phyloP scores from a whole-genome alignment of 2,329 filamentous ascomycete species.

The Alternaria alternata region DNA sequence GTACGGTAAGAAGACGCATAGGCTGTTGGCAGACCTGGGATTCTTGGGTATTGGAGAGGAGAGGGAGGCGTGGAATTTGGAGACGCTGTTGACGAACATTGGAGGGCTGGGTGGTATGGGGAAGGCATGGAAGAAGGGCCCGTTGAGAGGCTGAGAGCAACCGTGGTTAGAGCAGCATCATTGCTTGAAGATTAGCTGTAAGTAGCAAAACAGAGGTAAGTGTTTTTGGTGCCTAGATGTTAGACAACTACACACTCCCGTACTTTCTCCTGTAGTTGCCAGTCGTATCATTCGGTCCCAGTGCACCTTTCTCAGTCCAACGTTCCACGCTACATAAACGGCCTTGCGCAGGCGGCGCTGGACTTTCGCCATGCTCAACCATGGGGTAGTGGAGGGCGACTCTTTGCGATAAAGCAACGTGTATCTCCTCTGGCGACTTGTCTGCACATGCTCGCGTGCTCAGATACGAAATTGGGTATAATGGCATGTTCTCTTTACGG shows the following conservation, averaged over 20 bases:
- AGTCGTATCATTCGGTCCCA: not conserved
- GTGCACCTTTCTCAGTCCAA: not conserved
- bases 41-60: conserved; percentile 24
- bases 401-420: too few relatives aligned
- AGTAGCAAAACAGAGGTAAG: not conserved
- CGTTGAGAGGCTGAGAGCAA: not conserved
- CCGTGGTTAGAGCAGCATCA: not conserved
- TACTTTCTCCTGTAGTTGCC: not conserved
- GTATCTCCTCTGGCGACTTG: too few relatives aligned
- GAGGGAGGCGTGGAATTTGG: conserved; percentile 22
- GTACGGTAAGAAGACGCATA: conserved; percentile 13
- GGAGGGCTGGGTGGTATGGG: conserved; percentile 9
- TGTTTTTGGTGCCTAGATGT: not conserved
- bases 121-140: not conserved
- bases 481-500: too few relatives aligned
- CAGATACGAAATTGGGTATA: conserved; percentile 53
- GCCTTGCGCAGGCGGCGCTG: too few relatives aligned
- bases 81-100: conserved; percentile 22
- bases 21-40: conserved; percentile 20
- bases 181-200: not conserved
- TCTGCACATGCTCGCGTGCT: conserved; percentile 44
- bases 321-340: too few relatives aligned
- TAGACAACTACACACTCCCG: not conserved
- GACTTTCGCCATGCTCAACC: too few relatives aligned
- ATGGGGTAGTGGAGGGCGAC: too few relatives aligned